A percentile compares a stretch with the other conserved stretches of the same genome.
Evolutionary conservation across 1,284 basidiomycete species (phyloP).

Genomic region (Moesziomyces aphidis): DNA sequence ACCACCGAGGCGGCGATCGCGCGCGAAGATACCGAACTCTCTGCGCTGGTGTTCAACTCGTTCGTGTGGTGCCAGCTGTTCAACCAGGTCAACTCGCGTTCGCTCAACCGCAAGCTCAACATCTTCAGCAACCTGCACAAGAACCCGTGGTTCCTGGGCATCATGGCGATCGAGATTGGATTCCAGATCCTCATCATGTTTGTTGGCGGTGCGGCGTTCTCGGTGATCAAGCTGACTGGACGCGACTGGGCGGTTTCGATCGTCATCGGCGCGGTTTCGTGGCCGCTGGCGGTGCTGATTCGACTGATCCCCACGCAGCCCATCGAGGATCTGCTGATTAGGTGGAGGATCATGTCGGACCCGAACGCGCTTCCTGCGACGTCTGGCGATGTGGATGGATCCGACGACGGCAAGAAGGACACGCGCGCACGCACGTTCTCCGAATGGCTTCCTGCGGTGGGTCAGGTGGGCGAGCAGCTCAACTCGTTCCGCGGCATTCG

Average conservation of each 20-base stretch:
- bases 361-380: constrained; percentile 76
- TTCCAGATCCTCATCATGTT: constrained; percentile 91
- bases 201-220: constrained; percentile 90
- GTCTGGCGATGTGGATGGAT: constrained; percentile 12
- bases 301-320: constrained; percentile 85
- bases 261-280: constrained; percentile 84
- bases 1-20: constrained; percentile 69
- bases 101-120: constrained; percentile 86
- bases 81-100: constrained; percentile 91
- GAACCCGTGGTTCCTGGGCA: constrained; percentile 88
- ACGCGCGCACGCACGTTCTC: constrained; percentile 69
- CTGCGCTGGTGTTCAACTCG: constrained; percentile 92
- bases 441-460: constrained; percentile 78
- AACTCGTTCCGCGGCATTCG: constrained; percentile 55
- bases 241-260: constrained; percentile 94
- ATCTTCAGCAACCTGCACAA: constrained; percentile 84
- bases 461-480: constrained; percentile 71
- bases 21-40: constrained; percentile 72
- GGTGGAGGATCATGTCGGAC: constrained; percentile 76
- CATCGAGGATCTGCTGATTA: constrained; percentile 79
- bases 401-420: constrained; percentile 69
- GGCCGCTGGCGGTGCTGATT: constrained; percentile 86
- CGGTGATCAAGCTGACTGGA: constrained; percentile 80
- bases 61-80: constrained; percentile 84
- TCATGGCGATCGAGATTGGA: constrained; percentile 86